Base-by-base conservation (phyloP, 164 flowering plant genomes). In the Euptelea pleiosperma region DNA sequence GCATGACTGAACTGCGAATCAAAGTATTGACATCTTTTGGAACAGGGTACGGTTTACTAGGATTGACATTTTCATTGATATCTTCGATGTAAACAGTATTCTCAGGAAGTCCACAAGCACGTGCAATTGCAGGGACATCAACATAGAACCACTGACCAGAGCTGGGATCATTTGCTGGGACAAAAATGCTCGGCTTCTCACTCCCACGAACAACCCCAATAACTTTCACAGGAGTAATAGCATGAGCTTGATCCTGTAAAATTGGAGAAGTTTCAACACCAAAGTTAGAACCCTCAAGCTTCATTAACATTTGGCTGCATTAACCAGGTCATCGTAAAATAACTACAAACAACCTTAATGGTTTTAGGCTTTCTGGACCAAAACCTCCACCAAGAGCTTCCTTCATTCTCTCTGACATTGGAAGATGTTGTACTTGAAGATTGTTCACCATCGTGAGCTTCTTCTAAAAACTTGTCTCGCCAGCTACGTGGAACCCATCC, bases 401-500 rank as follows among this genome's bases (percentile, higher is more conserved):
- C 59, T 52, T 69, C 72, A 49, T 41, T 75, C 49, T 71, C 67
- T 56, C 55, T 73, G 34, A n/a, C 50, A 57, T 63, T 46, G 37
- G 57, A 22, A 0, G 70, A 21, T 52, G 66, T 47, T 31, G 5
- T 30, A 57, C 52, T 45, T 28, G 74, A 56, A 65, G 65, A 63
- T 61, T 67, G 71, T 47, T 73, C 70, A 33, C 29, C 65, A 58
- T 65, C 72, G 19, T 54, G 61, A 28, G 66, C 51, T 55, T 50
- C 64, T 65, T 77, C 67, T 1, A 64, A 42, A 45, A 56, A 62
- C 49, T 79, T 77, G 69, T 85, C 89, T 63, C 76, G 76, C 99
- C 99, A 94, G 62, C 77, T 82, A 22, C 93, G 95, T 28, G 97
- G 97, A 18, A 83, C 95, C 97, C 99, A 94, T 64, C 99, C 99